Base-by-base conservation (phyloP, 2,329 filamentous ascomycete species). In the Cryphonectria naterciae region DNA sequence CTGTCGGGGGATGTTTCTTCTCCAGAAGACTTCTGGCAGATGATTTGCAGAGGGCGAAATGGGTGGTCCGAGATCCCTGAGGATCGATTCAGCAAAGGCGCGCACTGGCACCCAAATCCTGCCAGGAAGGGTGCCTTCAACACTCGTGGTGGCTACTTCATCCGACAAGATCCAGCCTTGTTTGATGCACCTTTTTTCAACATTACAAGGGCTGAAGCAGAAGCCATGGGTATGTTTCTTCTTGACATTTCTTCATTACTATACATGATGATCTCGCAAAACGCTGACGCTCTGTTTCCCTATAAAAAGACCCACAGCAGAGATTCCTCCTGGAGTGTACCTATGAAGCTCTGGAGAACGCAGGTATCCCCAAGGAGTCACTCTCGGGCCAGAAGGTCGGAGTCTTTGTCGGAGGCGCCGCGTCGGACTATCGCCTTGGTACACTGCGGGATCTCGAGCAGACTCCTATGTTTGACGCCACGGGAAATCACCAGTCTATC, bases 151-250 rank as follows among this genome's bases (percentile, higher is more conserved):
- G 78, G 79, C 2, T 80, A 80, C 68, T 79, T 81, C 39, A 73
- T 82, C 39, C 72, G 74, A 5, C 74, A 77, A 54, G 78, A 81
- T 52, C 68, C 76, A 3, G 72, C 75, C 11, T 69, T 74, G 63
- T 80, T 79, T 69, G 77, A 81, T 70, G 79, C 77, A 39, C 74
- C 74, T 4, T 82, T 81, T 65, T 81, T 80, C 75, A 77, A 80
- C 46, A 80, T 82, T 25, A 80, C 79, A 2, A 75, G 77, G 54
- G 73, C 76, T 22, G 80, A 82, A 65, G 80, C 80, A 56, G 75
- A 78, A 67, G 74, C 77, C 0, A 81, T 82, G 79, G 78, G 77
- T 78, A 68, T 43, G 76, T 71, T 37, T 1, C 13, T 19, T 61
- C 17, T n/a, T 3, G 10, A 1, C 32, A 64, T 41, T 43, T 32